Conservation (phyloP, 2,329 filamentous ascomycete genomes). For the Sporothrix curviconia region DNA sequence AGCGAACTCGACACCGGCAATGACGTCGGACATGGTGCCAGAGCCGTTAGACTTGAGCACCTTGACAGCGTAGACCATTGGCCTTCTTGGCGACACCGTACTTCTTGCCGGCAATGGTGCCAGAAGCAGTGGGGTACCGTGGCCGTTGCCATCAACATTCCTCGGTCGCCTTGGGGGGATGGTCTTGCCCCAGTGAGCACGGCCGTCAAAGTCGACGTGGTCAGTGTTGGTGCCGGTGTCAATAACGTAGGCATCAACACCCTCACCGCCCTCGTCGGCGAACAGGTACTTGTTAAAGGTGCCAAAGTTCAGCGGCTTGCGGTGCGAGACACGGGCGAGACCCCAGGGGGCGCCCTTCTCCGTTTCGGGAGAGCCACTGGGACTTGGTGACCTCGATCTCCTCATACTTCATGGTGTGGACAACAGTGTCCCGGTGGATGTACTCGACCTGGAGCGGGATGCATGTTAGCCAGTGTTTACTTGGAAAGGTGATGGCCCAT, state of each 20-base stretch:
- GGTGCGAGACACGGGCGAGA: constrained; percentile 95
- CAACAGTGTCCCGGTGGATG: constrained; percentile 89
- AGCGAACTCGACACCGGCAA: constrained; percentile 96
- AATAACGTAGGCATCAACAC: constrained; percentile 97
- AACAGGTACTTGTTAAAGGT: constrained; percentile 99
- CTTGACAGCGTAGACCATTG: constrained; percentile 92
- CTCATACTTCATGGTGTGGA: constrained; percentile 65
- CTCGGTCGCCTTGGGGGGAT: constrained; percentile 75
- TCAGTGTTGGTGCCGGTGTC: constrained; percentile 92
- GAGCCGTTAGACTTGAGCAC: constrained; percentile 95
- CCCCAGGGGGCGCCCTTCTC: constrained; percentile 99
- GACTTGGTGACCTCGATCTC: constrained; percentile 29
- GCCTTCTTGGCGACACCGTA: constrained; percentile 99
- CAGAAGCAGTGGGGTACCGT: constrained; percentile 99
- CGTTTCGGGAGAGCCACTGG: constrained; percentile 47
- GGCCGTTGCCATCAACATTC: constrained; percentile 94
- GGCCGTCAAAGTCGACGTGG: constrained; percentile 95
- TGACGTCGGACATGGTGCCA: constrained; percentile 96
- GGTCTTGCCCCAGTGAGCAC: constrained; percentile 94
- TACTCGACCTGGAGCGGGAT: constrained; percentile 72
- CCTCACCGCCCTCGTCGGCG: constrained; percentile 81
- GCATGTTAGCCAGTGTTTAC: background rate
- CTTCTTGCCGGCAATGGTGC: constrained; percentile 95
- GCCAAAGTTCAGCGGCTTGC: constrained; percentile 76
- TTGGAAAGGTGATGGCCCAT: background rate